Evolutionary conservation across 106 monocot species (phyloP).

Genomic region (Cymbidium sinense): DNA sequence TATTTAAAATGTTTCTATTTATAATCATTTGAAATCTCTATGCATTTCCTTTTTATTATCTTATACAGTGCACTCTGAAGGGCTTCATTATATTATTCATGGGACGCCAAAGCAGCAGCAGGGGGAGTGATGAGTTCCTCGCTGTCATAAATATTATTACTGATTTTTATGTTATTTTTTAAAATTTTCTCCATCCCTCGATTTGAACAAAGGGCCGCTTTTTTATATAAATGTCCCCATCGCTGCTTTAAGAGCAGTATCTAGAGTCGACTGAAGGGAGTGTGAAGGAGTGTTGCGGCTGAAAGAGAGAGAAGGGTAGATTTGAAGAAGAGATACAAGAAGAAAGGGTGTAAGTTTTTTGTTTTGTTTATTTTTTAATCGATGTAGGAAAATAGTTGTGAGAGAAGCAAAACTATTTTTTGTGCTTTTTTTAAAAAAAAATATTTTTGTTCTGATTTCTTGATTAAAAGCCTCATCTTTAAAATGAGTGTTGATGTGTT

Average conservation of each 20-base stretch:
- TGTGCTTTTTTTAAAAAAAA: background rate
- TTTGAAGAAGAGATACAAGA: background rate
- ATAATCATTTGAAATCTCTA: background rate
- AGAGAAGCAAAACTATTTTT: background rate
- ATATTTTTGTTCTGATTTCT: background rate
- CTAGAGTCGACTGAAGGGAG: background rate
- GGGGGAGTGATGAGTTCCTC: background rate
- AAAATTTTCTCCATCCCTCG: background rate
- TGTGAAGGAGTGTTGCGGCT: background rate
- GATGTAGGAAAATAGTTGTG: background rate
- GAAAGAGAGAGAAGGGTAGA: background rate
- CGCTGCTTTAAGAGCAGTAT: background rate
- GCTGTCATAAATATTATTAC: background rate
- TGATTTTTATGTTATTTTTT: background rate
- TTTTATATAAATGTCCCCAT: background rate
- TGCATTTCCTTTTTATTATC: background rate
- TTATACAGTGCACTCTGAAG: no score
- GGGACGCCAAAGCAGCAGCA: no score
- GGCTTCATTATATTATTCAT: no score
- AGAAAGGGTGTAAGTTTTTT: background rate
- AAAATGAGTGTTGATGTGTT: background rate
- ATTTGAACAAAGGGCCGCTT: background rate
- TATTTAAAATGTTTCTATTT: conserved; percentile 1
- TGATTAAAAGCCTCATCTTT: background rate
- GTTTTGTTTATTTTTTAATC: background rate